phyloP scores from a whole-genome alignment of 805 yeast genomes.

The Myxozyma vanderwaltii region DNA sequence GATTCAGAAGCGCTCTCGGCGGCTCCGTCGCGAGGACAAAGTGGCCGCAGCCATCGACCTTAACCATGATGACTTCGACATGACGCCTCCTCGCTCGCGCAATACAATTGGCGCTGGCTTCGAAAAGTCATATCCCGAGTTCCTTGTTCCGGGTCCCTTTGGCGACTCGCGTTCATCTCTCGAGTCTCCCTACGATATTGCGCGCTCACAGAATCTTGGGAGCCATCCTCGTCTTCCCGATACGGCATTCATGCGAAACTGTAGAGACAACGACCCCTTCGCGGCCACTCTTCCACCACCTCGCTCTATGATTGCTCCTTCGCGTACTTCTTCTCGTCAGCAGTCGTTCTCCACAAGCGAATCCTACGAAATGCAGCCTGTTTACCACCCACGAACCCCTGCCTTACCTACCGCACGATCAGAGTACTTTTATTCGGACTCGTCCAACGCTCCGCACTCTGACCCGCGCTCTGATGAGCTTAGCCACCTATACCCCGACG shows the following conservation, averaged over 20 bases:
- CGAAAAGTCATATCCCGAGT: constrained; percentile 8
- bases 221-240: background rate
- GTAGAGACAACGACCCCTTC: constrained; percentile 1
- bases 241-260: background rate
- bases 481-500: no score
- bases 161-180: constrained; percentile 22
- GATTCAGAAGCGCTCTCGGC: constrained; percentile 41
- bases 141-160: constrained; percentile 16
- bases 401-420: constrained; percentile 3
- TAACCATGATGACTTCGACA: constrained; percentile 40
- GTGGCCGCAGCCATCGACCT: constrained; percentile 43
- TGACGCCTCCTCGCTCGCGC: constrained; percentile 19
- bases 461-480: no score
- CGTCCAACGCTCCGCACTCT: no score
- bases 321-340: background rate
- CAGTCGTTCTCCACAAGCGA: background rate
- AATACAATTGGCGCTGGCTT: background rate
- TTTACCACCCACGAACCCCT: constrained; percentile 4
- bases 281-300: constrained; percentile 12
- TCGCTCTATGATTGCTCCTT: background rate
- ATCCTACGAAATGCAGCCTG: constrained; percentile 23
- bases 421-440: constrained; percentile 7
- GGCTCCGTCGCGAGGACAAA: constrained; percentile 44
- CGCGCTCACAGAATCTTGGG: background rate
- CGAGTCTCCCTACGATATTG: constrained; percentile 25